These are phyloP conservation scores for Flaveria ramosissima DNA, from an alignment of 129 eudicot species.

Conservation along the genomic window DNA sequence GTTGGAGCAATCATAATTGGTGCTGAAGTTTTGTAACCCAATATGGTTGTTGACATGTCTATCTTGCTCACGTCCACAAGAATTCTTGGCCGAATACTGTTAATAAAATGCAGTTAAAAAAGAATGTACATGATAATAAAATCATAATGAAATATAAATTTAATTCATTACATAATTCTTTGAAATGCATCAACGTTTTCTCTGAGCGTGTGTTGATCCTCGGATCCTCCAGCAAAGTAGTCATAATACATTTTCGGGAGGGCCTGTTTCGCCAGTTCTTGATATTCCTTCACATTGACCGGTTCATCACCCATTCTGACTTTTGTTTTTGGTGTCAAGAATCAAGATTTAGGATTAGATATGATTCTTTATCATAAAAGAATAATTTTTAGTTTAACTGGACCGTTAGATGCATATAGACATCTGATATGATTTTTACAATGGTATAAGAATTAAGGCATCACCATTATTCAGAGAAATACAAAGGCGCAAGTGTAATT, in stretches of 20 bases:
- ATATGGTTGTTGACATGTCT: conserved; percentile 63
- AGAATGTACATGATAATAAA: not conserved
- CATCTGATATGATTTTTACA: not conserved
- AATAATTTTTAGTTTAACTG: not conserved
- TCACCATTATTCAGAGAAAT: not conserved
- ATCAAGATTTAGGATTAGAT: conserved; percentile 15
- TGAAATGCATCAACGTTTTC: conserved; percentile 66
- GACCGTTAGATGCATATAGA: not conserved
- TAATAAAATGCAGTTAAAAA: not conserved
- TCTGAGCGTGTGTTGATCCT: conserved; percentile 75
- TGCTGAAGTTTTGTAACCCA: conserved; percentile 73
- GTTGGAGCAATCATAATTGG: conserved; percentile 94
- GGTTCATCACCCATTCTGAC: conserved; percentile 49
- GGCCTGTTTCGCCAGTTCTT: conserved; percentile 60
- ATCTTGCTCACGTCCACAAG: conserved; percentile 75
- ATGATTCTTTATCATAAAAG: conserved; percentile 7
- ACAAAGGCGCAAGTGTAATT: not conserved
- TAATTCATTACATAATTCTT: conserved; percentile 49
- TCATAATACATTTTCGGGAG: conserved; percentile 91
- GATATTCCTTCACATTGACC: conserved; percentile 67
- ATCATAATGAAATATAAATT: not conserved
- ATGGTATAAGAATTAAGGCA: not conserved
- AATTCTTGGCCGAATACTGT: conserved; percentile 72
- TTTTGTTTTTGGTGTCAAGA: conserved; percentile 24
- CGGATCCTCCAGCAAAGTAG: conserved; percentile 74